Evolutionary conservation across 2,329 filamentous ascomycete species (phyloP), one percentile per base, ranked within the genome.

Genomic region (Pseudogymnoascus sp.): DNA sequence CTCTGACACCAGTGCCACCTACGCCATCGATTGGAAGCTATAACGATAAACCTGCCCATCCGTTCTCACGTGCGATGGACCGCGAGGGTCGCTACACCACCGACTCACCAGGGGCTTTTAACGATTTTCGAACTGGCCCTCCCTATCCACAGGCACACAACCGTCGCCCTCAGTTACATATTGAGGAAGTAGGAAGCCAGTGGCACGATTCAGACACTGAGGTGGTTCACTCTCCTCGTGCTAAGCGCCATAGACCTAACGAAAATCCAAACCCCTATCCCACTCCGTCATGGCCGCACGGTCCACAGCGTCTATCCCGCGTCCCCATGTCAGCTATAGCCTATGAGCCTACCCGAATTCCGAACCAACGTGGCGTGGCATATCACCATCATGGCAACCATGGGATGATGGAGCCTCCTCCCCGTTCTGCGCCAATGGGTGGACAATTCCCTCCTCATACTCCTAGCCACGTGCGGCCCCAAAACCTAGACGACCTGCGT

Each of bases 61-160:
- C 49, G 12, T 67, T 73, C 16, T 78, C 77, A 59, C 76, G 79
- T 60, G 79, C 80, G 2, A 78, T 80, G 8, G 86, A 88, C 61
- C 73, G 76, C 28, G 89, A 90, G 70, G 82, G 86, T 62, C 83
- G 87, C 22, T 82, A 87, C 38, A 82, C 82, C 69, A 83, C 82
- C 65, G 77, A 76, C 45, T 68, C 75, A 65, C 73, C 75, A 7
- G 28, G n/a, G 9, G 5, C 49, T 3, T 55, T 55, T 7, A 22
- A 19, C 16, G 28, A 19, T 33, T 55, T 55, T 33, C 49, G 49
- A 22, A 8, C 16, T 7, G 49, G 49, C n/a, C 49, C 28, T 55
- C 49, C 28, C 25, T 55, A 35, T 35, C 49, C 28, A 22, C 49
- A 33, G 5, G 4, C 49, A 19, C 49, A 55, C 9, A 55, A 33